Conservation (phyloP, 768 basidiomycete genomes). For the Hericium erinaceus region DNA sequence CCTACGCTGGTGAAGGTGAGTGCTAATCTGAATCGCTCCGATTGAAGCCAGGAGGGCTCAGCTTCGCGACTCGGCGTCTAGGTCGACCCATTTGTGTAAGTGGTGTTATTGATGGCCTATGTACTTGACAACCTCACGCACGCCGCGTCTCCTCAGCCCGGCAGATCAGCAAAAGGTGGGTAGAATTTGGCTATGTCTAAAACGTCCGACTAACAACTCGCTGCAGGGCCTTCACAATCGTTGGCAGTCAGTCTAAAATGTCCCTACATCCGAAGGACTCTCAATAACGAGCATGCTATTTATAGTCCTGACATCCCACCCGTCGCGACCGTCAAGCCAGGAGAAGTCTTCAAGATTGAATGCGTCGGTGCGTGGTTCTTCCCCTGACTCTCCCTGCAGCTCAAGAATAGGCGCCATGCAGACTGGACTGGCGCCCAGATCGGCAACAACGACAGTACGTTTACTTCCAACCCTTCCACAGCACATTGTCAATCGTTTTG, state of each 20-base stretch:
- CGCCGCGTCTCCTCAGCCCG: conserved; percentile 24
- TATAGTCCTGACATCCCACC: conserved; percentile 57
- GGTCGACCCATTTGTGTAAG: conserved; percentile 67
- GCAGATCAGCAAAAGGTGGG: conserved; percentile 49
- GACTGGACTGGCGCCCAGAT: conserved; percentile 79
- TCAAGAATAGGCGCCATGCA: conserved; percentile 17
- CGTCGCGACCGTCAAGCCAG: conserved; percentile 50
- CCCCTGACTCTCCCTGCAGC: neutral
- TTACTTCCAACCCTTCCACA: neutral
- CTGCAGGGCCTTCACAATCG: conserved; percentile 49
- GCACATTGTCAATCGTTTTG: too few relatives aligned
- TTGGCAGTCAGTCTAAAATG: conserved; percentile 49
- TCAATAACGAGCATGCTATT: neutral
- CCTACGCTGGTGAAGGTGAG: conserved; percentile 50
- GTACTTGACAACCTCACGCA: neutral
- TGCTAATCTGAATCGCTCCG: conserved; percentile 14
- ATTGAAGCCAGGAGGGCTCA: neutral
- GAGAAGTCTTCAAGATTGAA: conserved; percentile 62
- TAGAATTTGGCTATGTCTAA: conserved; percentile 15
- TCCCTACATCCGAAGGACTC: neutral
- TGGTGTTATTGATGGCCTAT: neutral
- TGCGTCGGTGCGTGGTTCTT: conserved; percentile 42
- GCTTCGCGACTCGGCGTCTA: conserved; percentile 15
- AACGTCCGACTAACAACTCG: conserved; percentile 11
- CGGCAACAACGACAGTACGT: conserved; percentile 62